phyloP scores from a whole-genome alignment of 306 rosid species.

The Trichosanthes truncata region DNA sequence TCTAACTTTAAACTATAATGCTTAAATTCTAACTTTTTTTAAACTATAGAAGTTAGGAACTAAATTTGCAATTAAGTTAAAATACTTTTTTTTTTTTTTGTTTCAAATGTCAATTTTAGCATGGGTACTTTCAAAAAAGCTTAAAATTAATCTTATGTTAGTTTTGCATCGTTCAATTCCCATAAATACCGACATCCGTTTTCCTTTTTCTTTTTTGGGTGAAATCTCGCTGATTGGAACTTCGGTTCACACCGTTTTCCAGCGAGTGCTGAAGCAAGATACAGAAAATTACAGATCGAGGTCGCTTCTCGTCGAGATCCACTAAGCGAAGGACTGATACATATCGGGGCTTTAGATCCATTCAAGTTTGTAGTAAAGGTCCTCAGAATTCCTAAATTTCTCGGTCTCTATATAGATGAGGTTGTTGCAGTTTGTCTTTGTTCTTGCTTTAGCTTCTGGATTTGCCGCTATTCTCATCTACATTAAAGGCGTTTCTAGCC shows the following conservation, averaged over 20 bases:
- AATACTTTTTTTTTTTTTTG: no score
- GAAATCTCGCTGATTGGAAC: background rate
- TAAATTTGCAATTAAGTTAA: no score
- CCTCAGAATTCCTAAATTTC: background rate
- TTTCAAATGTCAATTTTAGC: no score
- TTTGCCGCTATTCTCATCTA: slow-evolving; percentile 39
- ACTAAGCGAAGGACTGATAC: background rate
- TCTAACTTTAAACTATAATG: no score
- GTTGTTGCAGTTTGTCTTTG: slow-evolving; percentile 32
- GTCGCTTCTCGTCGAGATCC: background rate
- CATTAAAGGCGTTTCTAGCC: slow-evolving; percentile 34
- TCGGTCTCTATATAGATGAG: slow-evolving; percentile 21
- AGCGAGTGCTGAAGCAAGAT: background rate
- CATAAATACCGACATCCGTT: background rate
- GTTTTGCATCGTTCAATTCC: background rate
- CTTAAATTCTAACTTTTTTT: no score
- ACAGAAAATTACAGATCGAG: slow-evolving; percentile 1
- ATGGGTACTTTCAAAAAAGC: no score
- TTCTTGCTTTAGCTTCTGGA: slow-evolving; percentile 37
- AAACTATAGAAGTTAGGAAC: no score
- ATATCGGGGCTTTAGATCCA: background rate
- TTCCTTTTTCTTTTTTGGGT: background rate
- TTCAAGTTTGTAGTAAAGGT: background rate
- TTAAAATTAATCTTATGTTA: no score
- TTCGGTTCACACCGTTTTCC: background rate